Evolutionary conservation across 2,329 filamentous ascomycete genomes (phyloP).

Genomic region (Ceratocystis variospora): DNA sequence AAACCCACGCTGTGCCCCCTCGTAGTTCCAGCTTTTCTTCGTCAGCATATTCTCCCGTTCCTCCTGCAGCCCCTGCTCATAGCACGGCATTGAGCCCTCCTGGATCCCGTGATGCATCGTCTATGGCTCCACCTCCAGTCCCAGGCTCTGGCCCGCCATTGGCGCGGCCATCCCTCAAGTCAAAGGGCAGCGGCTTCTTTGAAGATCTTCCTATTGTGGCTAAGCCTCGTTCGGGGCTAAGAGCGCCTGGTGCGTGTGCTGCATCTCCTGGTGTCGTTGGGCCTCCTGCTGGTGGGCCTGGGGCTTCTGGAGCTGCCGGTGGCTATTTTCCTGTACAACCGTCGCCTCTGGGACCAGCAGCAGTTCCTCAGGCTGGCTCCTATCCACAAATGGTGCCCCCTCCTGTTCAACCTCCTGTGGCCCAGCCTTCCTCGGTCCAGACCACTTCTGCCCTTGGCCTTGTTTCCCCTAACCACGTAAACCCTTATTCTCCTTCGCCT

Average conservation of each 20-base stretch:
- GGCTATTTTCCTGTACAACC: conserved; percentile 18
- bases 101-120: conserved; percentile 18
- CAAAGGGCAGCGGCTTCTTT: conserved; percentile 50
- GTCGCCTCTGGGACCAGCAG: conserved; percentile 22
- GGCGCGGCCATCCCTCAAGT: conserved; percentile 26
- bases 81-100: conserved; percentile 19
- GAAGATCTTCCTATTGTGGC: conserved; percentile 57
- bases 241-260: conserved; percentile 33
- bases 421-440: conserved; percentile 19
- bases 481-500: conserved; percentile 34
- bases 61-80: not conserved
- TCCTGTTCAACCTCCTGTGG: not conserved
- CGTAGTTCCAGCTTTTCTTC: conserved; percentile 48
- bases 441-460: conserved; percentile 25
- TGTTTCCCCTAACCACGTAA: conserved; percentile 40
- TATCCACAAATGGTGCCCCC: not conserved
- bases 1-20: conserved; percentile 36
- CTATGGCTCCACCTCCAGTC: conserved; percentile 20
- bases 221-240: conserved; percentile 47
- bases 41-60: conserved; percentile 22
- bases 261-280: conserved; percentile 28
- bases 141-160: conserved; percentile 23
- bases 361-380: not conserved
- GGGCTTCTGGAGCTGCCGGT: conserved; percentile 22
- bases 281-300: not conserved